phyloP scores from a whole-genome alignment of 331 rosid species.

The Prunus yedoensis region DNA sequence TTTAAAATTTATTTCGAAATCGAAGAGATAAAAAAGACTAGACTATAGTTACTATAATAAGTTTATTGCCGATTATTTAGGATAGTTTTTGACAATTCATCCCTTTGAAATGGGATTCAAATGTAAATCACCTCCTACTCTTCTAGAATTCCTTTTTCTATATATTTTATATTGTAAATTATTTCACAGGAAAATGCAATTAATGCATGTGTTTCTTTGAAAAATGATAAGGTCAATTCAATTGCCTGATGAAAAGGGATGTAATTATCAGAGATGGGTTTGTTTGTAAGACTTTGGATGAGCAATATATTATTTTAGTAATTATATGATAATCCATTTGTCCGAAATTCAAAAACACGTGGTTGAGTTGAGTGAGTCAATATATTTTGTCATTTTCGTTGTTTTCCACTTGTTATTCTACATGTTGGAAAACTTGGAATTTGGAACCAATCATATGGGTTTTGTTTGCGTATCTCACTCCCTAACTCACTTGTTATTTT shows the following conservation, averaged over 20 bases:
- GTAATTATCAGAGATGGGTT: too few relatives aligned
- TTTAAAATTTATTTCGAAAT: too few relatives aligned
- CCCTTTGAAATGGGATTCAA: neutral
- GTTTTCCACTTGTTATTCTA: neutral
- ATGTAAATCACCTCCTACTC: neutral
- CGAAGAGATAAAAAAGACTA: too few relatives aligned
- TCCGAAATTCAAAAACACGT: neutral
- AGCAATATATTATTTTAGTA: too few relatives aligned
- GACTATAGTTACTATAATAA: too few relatives aligned
- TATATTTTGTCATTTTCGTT: neutral
- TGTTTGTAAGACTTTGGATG: too few relatives aligned
- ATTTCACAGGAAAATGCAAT: neutral
- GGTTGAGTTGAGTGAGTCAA: neutral
- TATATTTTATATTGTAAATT: neutral
- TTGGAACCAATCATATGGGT: too few relatives aligned
- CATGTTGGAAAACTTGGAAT: neutral
- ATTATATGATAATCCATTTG: too few relatives aligned
- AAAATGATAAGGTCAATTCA: neutral
- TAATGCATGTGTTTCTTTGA: neutral
- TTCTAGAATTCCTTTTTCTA: neutral
- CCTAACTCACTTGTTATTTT: too few relatives aligned
- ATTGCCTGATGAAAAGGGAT: neutral
- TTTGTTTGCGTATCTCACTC: too few relatives aligned
- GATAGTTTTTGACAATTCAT: neutral
- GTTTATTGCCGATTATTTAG: too few relatives aligned